Percentiles rank a stretch among this genome's conserved stretches.
Conservation (phyloP, 2,329 filamentous ascomycete species). For the Chaetothyriales sp. region DNA sequence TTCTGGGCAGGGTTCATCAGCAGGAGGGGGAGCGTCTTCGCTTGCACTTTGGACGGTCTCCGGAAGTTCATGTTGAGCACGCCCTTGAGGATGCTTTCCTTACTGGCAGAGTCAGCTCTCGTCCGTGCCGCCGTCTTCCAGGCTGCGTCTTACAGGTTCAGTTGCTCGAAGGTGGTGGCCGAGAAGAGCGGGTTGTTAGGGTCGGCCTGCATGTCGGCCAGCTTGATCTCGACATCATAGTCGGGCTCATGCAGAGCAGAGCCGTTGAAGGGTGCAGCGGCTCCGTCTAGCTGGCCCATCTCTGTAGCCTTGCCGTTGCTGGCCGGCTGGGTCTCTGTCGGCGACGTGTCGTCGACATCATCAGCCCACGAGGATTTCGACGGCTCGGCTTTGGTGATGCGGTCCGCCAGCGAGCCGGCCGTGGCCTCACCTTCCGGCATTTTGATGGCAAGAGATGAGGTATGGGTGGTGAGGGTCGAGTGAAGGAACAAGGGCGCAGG, state of each 20-base stretch:
- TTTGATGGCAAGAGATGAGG: conserved; percentile 5
- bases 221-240: conserved; percentile 82
- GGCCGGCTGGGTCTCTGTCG: conserved; percentile 6
- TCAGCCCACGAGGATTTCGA: conserved; percentile 28
- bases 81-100: conserved; percentile 52
- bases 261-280: conserved; percentile 27
- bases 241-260: conserved; percentile 54
- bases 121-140: neutral
- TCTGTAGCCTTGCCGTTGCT: conserved; percentile 4
- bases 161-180: conserved; percentile 67
- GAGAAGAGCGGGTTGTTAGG: conserved; percentile 79
- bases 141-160: conserved; percentile 57
- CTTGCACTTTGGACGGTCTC: conserved; percentile 96
- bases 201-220: conserved; percentile 78
- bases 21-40: conserved; percentile 80
- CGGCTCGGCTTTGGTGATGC: conserved; percentile 32
- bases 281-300: conserved; percentile 28
- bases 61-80: conserved; percentile 72
- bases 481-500: neutral
- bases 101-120: conserved; percentile 5
- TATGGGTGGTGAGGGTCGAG: neutral
- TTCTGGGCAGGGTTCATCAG: conserved; percentile 76
- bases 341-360: conserved; percentile 22
- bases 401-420: conserved; percentile 34
- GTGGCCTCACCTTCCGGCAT: conserved; percentile 27